Base-by-base conservation (phyloP, 208 protist species). In the Wallacemonas sp. region DNA sequence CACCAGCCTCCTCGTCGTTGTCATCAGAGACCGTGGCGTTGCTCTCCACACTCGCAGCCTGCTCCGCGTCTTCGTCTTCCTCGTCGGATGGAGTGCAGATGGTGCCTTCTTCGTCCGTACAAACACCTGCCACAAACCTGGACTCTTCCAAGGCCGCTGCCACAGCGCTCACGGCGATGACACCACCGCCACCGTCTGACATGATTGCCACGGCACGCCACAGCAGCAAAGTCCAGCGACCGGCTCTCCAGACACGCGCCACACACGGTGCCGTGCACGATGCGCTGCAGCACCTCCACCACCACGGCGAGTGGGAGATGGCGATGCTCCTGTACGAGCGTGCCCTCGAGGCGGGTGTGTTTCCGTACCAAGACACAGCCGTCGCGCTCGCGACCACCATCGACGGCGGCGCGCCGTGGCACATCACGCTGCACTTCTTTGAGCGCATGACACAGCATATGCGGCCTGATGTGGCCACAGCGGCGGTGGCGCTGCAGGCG, bases 351-450 rank as follows among this genome's bases (percentile, higher is more conserved):
- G 42, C 55, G 42, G 62, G 78, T 46, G 75, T 68, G 59, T 79
- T 92, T 64, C 80, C 86, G 0, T 83, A 91, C 68, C 55, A 65
- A 1, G 66, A 74, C 19, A 44, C 75, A 14, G 55, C 82, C 8
- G 65, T 60, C 22, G 72, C 77, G 42, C 69, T 79, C 17, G 62
- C 62, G 6, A 61, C 68, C 22, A 59, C 72, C 21, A 26, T 71
- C 24, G 42, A 66, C 12, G 83, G 80, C 24, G 72, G 73, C 22
- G 72, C 81, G 3, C 78, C 81, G 46, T 90, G 80, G 83, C 42
- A 84, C 63, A 68, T 80, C 19, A 84, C 87, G 46, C 74, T 93
- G 17, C 22, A 26, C 46, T 88, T 72, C 72, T 93, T 90, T 62
- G 68, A 63, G 28, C 72, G 77, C 63, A 68, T 88, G 58, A 66